Conservation (phyloP, 202 grass and related monocot genomes). For the Elaeis oleifera region DNA sequence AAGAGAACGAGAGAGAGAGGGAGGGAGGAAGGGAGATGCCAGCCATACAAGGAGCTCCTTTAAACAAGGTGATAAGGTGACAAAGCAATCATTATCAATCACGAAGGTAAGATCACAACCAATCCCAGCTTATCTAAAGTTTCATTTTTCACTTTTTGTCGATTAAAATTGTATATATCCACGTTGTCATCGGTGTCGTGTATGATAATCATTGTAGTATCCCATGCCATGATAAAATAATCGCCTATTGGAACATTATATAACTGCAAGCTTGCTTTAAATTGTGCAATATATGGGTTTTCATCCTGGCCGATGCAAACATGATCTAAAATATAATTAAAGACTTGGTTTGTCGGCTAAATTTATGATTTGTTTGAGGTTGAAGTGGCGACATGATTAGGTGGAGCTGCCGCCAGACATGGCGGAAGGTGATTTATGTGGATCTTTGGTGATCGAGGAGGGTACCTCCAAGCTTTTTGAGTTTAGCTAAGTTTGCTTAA, state of each 20-base stretch:
- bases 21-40: not conserved
- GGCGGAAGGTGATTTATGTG: not conserved
- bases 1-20: not conserved
- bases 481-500: not conserved
- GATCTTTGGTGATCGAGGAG: not conserved
- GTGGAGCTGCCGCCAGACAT: not conserved
- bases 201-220: not conserved
- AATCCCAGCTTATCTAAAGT: too few relatives aligned
- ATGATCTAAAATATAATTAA: conserved; percentile 1
- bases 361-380: not conserved
- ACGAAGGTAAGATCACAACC: not conserved
- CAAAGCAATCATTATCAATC: conserved; percentile 6
- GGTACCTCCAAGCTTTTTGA: not conserved
- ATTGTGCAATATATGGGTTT: not conserved
- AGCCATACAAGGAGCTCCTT: too few relatives aligned
- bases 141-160: too few relatives aligned
- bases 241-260: not conserved
- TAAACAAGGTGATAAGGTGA: not conserved
- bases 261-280: not conserved
- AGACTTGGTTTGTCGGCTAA: not conserved
- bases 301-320: not conserved
- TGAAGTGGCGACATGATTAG: conserved; percentile 1
- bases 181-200: too few relatives aligned
- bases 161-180: too few relatives aligned
- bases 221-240: not conserved